Evolutionary conservation across 2,329 filamentous ascomycete genomes (phyloP), one percentile per base, ranked within the genome.

Genomic region (Fusarium pseudoanthophilum): DNA sequence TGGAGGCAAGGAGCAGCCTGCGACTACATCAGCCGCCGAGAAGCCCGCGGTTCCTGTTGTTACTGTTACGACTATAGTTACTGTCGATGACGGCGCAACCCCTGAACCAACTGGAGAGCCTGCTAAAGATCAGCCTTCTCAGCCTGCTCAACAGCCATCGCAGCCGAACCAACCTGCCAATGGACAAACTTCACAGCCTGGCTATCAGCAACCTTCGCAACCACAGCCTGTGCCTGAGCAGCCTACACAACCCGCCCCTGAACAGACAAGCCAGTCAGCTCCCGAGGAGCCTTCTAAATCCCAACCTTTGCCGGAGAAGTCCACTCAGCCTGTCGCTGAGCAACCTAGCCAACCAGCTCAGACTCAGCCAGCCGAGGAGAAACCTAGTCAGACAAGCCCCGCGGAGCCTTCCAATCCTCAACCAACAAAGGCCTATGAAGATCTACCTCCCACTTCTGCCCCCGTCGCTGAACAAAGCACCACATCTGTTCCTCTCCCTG

Each of bases 1-100:
- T 57, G 69, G 49, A 16, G 46, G 52, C 32, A 64, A 64, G 26
- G 65, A 66, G 26, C 32, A 69, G 37, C 62, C 77, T 21, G 64
- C 34, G 16, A 64, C 76, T 37, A 74, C 75, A 7, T 59, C 69
- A 5, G 39, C 52, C 14, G 64, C 30, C 21, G 36, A 74, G 49
- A 51, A 76, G 21, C 69, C 69, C 5, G 57, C 63, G 15, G 64
- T 71, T 30, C 75, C 78, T 1, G 73, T 80, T 14, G 75, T 81
- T 28, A 81, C 79, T 2, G 60, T 80, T 32, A 81, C 79, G 11
- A 78, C 76, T 5, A 72, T 80, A 32, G 72, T 82, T 21, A 79
- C 78, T 57, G 59, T 82, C 21, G 74, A 76, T 18, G 80, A 79
- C 37, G 70, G 71, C 28, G 66, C 59, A 18, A 30, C 55, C 40